phyloP scores from a whole-genome alignment of 2,329 filamentous ascomycete species.

The Paramyrothecium sp. region DNA sequence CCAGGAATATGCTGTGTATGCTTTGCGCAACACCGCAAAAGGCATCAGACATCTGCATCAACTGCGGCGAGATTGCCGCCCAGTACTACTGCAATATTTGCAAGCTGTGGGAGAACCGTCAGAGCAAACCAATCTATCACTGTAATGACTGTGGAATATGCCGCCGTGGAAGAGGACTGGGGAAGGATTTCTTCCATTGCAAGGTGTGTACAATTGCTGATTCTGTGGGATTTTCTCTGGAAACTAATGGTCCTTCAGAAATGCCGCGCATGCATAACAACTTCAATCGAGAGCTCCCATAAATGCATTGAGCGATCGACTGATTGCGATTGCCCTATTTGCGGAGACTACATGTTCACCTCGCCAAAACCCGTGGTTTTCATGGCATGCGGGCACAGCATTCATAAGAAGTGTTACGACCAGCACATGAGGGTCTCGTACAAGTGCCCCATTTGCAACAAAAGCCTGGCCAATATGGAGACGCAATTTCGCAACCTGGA shows the following conservation, averaged over 20 bases:
- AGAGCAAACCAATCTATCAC: constrained; percentile 89
- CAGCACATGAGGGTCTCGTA: constrained; percentile 88
- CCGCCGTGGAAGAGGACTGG: constrained; percentile 82
- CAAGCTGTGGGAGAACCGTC: constrained; percentile 96
- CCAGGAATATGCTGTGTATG: constrained; percentile 98
- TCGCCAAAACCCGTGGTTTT: constrained; percentile 87
- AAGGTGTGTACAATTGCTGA: constrained; percentile 58
- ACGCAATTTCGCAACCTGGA: constrained; percentile 89
- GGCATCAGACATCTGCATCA: constrained; percentile 73
- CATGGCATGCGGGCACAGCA: constrained; percentile 94
- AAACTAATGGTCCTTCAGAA: constrained; percentile 48
- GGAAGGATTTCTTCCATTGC: constrained; percentile 98
- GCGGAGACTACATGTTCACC: constrained; percentile 94
- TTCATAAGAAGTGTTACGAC: constrained; percentile 86
- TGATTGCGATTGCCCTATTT: constrained; percentile 95
- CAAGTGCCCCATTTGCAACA: constrained; percentile 95
- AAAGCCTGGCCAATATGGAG: constrained; percentile 97
- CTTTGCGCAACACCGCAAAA: constrained; percentile 82
- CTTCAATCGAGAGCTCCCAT: constrained; percentile 79
- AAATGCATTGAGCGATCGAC: constrained; percentile 93
- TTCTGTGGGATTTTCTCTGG: neutral
- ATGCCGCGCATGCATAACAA: constrained; percentile 92
- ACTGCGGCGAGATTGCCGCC: constrained; percentile 75
- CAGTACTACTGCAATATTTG: constrained; percentile 93
- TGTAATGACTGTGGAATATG: constrained; percentile 96